Percentiles rank a stretch among this genome's conserved stretches.
phyloP scores from a whole-genome alignment of 345 rosid species.

The Gossypium thurberi region DNA sequence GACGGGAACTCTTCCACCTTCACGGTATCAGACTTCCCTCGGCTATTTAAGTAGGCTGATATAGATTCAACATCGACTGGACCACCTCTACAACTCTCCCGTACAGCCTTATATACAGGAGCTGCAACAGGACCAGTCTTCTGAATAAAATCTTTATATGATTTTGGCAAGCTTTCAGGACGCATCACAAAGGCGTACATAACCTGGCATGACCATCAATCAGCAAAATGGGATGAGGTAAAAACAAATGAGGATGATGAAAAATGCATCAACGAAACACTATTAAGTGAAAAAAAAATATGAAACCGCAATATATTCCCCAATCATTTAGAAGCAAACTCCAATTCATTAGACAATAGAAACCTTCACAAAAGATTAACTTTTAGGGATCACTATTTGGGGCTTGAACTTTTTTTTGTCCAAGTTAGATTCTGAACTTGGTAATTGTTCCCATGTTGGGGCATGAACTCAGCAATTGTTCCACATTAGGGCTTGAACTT shows the following conservation, averaged over 20 bases:
- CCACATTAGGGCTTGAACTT: too few species aligned
- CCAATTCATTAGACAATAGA: background rate
- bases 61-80: slow-evolving; percentile 69
- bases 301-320: background rate
- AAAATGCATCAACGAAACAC: background rate
- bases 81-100: slow-evolving; percentile 86
- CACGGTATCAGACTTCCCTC: slow-evolving; percentile 36
- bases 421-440: too few species aligned
- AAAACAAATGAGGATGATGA: background rate
- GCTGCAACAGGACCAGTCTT: slow-evolving; percentile 93
- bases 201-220: slow-evolving; percentile 38
- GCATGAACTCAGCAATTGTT: too few species aligned
- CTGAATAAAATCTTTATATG: slow-evolving; percentile 91
- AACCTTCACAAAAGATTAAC: background rate
- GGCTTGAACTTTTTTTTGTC: too few species aligned
- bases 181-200: slow-evolving; percentile 92
- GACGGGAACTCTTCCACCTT: slow-evolving; percentile 75
- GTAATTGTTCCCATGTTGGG: too few species aligned
- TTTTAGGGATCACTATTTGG: too few species aligned
- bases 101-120: slow-evolving; percentile 88
- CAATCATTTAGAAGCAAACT: slow-evolving; percentile 8
- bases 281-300: background rate
- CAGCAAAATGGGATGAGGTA: background rate
- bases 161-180: slow-evolving; percentile 94
- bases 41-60: slow-evolving; percentile 55